Percentiles rank a stretch among this genome's conserved stretches.
These are phyloP conservation scores for Globisporangium recalcitrans DNA, from an alignment of 352 stramenopile species.

Conservation along the genomic window DNA sequence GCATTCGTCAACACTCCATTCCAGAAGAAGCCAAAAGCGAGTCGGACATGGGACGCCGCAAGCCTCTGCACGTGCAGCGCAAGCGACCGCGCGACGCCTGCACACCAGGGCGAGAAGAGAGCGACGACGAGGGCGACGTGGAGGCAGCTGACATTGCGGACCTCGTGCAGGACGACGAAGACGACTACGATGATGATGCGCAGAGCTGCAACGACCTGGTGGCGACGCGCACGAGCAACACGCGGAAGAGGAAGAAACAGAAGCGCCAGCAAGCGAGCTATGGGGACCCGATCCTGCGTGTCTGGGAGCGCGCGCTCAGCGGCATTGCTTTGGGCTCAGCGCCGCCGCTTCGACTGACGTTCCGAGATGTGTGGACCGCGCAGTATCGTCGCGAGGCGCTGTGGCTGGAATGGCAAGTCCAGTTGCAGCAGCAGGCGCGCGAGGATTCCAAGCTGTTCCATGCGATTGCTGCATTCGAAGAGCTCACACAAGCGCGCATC, in stretches of 20 bases:
- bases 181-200: background rate
- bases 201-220: background rate
- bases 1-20: background rate
- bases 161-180: background rate
- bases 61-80: constrained; percentile 27
- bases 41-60: constrained; percentile 31
- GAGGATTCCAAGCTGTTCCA: background rate
- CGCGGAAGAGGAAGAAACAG: constrained; percentile 2
- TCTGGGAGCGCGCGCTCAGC: background rate
- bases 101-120: constrained; percentile 3
- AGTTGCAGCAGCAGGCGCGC: background rate
- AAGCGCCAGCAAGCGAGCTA: background rate
- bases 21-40: background rate
- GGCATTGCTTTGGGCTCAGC: background rate
- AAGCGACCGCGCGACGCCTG: constrained; percentile 11
- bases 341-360: constrained; percentile 11
- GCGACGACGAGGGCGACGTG: background rate
- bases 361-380: constrained; percentile 8
- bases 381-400: constrained; percentile 11
- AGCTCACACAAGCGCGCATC: background rate
- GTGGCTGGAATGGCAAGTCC: constrained; percentile 6
- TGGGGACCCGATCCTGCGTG: constrained; percentile 6
- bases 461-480: constrained; percentile 1
- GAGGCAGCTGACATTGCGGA: background rate
- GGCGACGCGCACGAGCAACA: background rate